A percentile compares a stretch with the other conserved stretches of the same genome.
These are phyloP conservation scores for Chlamydomonas reinhardtii DNA, from an alignment of 163 green algal genomes.

Conservation along the genomic window DNA sequence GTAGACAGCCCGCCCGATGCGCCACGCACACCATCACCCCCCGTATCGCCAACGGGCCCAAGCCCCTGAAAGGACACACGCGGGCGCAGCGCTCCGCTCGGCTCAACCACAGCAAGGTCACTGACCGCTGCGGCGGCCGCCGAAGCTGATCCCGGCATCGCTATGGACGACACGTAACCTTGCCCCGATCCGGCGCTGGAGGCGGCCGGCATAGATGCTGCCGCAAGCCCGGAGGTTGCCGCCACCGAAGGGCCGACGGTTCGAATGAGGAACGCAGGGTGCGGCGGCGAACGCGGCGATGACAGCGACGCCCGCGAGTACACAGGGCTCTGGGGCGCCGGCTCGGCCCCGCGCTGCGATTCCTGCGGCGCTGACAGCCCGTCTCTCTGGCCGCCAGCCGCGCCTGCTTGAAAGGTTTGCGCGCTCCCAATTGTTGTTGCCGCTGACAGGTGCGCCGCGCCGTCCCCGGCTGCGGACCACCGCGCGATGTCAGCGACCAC, in stretches of 20 bases:
- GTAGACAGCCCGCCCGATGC: too few species aligned
- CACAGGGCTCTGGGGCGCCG: neutral
- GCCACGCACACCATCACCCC: too few species aligned
- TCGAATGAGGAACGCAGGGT: slow-evolving; percentile 1
- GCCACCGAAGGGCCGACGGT: too few species aligned
- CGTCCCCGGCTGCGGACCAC: neutral
- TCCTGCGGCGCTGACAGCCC: too few species aligned
- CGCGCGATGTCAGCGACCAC: neutral
- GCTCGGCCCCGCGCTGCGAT: too few species aligned
- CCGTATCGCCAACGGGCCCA: too few species aligned
- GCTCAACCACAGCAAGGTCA: too few species aligned
- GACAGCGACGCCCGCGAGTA: neutral
- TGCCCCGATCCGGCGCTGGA: too few species aligned
- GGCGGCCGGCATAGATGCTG: neutral
- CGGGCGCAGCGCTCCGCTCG: neutral
- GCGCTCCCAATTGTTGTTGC: neutral
- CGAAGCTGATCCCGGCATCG: too few species aligned
- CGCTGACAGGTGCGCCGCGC: neutral
- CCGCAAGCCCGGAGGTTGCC: too few species aligned
- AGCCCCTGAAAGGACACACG: slow-evolving; percentile 36
- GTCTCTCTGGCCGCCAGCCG: neutral
- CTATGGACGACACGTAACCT: too few species aligned
- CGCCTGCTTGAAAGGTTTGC: neutral
- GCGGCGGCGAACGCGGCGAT: slow-evolving; percentile 24
- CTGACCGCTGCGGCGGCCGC: too few species aligned